Percentiles rank a stretch among this genome's conserved stretches.
These are phyloP conservation scores for Mortierella polycephala DNA, from an alignment of 371 early-diverging fungal species.

Conservation along the genomic window DNA sequence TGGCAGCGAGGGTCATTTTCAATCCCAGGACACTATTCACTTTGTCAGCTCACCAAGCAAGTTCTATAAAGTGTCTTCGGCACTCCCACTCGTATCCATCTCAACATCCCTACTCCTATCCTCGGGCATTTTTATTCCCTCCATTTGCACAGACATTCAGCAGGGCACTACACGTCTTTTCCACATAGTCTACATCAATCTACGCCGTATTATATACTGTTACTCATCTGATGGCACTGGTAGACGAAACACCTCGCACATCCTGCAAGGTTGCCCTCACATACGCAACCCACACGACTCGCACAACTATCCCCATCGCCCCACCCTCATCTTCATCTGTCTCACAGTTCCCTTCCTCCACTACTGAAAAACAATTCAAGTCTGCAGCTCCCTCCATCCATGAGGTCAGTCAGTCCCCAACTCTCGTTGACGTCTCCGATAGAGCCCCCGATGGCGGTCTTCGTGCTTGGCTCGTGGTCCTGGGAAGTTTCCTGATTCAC, in stretches of 20 bases:
- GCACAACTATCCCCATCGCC: conserved; percentile 6
- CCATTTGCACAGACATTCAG: too few relatives aligned
- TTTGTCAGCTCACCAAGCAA: too few relatives aligned
- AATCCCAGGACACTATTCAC: too few relatives aligned
- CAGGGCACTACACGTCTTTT: too few relatives aligned
- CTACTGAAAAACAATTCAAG: conserved; percentile 43
- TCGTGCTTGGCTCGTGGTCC: conserved; percentile 70
- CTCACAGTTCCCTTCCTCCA: conserved; percentile 27
- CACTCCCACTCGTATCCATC: too few relatives aligned
- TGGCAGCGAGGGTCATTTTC: too few relatives aligned
- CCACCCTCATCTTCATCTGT: neutral
- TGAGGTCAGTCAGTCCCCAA: conserved; percentile 29
- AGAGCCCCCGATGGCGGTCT: conserved; percentile 60
- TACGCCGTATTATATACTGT: too few relatives aligned
- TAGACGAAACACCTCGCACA: conserved; percentile 43
- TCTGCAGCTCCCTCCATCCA: conserved; percentile 41
- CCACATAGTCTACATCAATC: too few relatives aligned
- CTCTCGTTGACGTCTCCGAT: conserved; percentile 34
- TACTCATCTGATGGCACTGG: conserved; percentile 4
- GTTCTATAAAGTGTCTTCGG: too few relatives aligned
- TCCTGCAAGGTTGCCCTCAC: conserved; percentile 32
- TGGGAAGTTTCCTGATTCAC: conserved; percentile 64
- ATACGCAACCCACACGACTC: conserved; percentile 15
- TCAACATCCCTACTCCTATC: too few relatives aligned
- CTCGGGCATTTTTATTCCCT: too few relatives aligned